Conservation (phyloP, 257 asterid species). For the Solanum chaucha region DNA sequence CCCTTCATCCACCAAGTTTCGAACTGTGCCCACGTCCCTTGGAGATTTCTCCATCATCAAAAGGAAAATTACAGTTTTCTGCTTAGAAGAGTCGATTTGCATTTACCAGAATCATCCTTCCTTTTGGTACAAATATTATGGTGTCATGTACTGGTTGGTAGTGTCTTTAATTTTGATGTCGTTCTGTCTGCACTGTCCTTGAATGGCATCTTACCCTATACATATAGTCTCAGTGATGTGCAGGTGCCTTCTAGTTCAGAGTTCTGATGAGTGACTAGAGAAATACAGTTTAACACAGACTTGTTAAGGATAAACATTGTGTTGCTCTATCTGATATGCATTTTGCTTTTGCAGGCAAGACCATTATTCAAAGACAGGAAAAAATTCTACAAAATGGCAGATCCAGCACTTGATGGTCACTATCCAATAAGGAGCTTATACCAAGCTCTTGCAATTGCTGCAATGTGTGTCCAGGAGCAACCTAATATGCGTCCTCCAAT, state of each 20-base stretch:
- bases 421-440: constrained; percentile 49
- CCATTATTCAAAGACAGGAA: constrained; percentile 59
- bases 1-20: not conserved
- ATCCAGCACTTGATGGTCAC: constrained; percentile 45
- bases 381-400: constrained; percentile 53
- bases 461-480: constrained; percentile 57
- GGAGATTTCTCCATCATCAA: not conserved
- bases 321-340: not conserved
- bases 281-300: not conserved
- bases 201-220: not conserved
- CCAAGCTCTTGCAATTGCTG: constrained; percentile 66
- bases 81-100: not conserved
- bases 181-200: not conserved
- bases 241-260: not conserved
- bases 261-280: not conserved
- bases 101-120: not conserved
- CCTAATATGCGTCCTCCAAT: constrained; percentile 42
- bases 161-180: not conserved
- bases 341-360: constrained; percentile 31
- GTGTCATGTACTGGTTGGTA: not conserved
- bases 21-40: not conserved
- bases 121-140: not conserved
- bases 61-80: not conserved
- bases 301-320: not conserved
- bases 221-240: not conserved